A percentile compares a stretch with the other conserved stretches of the same genome.
These are phyloP conservation scores for Cladophialophora psammophila DNA, from an alignment of 2,329 filamentous ascomycete genomes.

Conservation along the genomic window DNA sequence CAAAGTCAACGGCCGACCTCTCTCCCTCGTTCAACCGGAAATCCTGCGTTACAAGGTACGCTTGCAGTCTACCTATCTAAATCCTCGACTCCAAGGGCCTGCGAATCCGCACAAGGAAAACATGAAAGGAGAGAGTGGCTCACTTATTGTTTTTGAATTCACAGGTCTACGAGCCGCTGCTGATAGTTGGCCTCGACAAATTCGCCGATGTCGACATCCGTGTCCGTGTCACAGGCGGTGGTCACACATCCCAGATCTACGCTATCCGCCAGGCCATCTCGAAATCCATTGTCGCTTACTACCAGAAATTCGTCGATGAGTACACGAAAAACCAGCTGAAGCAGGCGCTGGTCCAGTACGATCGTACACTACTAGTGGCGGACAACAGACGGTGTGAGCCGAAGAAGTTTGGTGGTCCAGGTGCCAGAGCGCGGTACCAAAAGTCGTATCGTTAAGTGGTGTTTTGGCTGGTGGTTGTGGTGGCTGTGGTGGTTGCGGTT, in stretches of 20 bases:
- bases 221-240: slow-evolving; percentile 94
- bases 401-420: slow-evolving; percentile 87
- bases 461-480: neutral
- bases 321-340: slow-evolving; percentile 99
- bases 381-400: slow-evolving; percentile 99
- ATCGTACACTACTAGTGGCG: slow-evolving; percentile 96
- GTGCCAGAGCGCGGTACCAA: slow-evolving; percentile 96
- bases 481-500: slow-evolving; percentile 18
- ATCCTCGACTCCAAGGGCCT: slow-evolving; percentile 1
- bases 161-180: slow-evolving; percentile 96
- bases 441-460: slow-evolving; percentile 93
- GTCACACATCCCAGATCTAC: slow-evolving; percentile 97
- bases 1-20: slow-evolving; percentile 98
- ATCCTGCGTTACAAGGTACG: slow-evolving; percentile 95
- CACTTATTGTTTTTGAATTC: slow-evolving; percentile 16
- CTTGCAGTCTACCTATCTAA: slow-evolving; percentile 6
- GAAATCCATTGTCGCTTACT: slow-evolving; percentile 97
- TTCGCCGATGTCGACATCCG: slow-evolving; percentile 97
- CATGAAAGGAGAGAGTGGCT: slow-evolving; percentile 21
- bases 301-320: slow-evolving; percentile 99
- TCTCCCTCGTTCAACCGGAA: slow-evolving; percentile 92
- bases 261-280: slow-evolving; percentile 98
- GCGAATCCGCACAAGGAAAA: neutral
- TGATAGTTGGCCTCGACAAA: slow-evolving; percentile 97
- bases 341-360: slow-evolving; percentile 94